Evolutionary conservation across 139 green algal genomes (phyloP).

Genomic region (Dunaliella sp.): DNA sequence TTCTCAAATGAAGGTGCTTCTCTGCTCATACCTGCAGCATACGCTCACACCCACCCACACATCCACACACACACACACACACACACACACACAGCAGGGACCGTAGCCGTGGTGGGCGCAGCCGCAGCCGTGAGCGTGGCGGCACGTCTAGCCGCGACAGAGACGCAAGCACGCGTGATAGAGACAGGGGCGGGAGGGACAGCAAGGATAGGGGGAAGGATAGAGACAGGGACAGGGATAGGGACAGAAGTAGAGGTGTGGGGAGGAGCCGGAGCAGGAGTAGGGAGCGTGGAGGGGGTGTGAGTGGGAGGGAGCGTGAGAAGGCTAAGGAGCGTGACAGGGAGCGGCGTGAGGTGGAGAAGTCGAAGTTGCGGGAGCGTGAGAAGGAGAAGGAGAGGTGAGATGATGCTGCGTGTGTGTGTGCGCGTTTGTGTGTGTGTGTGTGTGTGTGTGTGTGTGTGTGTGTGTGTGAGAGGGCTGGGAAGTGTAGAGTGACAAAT

Average conservation of each 20-base stretch:
- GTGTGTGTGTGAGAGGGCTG: no score
- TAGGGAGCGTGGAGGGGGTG: not conserved
- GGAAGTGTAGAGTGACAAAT: no score
- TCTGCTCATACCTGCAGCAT: no score
- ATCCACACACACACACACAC: no score
- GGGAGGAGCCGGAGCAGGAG: not conserved
- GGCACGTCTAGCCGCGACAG: not conserved
- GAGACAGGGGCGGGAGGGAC: not conserved
- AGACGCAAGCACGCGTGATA: not conserved
- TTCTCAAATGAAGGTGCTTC: no score
- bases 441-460: no score
- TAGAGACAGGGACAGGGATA: slow-evolving; percentile 15
- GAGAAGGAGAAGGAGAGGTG: not conserved
- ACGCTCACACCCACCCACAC: no score
- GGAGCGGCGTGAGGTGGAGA: not conserved
- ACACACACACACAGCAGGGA: not conserved
- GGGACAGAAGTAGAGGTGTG: not conserved
- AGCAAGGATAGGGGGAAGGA: slow-evolving; percentile 3
- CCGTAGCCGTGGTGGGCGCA: not conserved
- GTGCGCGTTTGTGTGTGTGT: no score
- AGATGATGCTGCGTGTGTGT: not conserved
- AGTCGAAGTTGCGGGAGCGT: not conserved
- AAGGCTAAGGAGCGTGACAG: slow-evolving; percentile 5
- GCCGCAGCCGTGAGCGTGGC: not conserved
- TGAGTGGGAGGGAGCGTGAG: not conserved